Percentiles rank a stretch among this genome's conserved stretches.
phyloP scores from a whole-genome alignment of 805 yeast genomes.

The Ogataea nitratoaversa region DNA sequence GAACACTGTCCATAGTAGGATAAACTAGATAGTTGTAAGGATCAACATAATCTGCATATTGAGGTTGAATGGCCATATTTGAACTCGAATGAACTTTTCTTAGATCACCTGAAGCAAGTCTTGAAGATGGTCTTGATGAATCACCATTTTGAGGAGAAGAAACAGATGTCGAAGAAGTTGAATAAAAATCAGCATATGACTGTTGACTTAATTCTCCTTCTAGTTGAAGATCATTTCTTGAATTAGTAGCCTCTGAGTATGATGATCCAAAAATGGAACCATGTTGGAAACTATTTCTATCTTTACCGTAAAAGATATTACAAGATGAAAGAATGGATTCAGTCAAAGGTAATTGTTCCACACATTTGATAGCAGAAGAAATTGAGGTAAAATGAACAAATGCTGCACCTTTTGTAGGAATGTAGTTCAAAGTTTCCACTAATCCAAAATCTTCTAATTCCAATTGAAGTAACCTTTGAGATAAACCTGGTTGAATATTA shows the following conservation, averaged over 20 bases:
- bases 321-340: constrained; percentile 21
- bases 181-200: constrained; percentile 16
- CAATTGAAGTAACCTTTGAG: constrained; percentile 19
- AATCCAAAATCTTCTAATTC: constrained; percentile 39
- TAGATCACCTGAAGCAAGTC: constrained; percentile 1
- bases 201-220: constrained; percentile 4
- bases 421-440: constrained; percentile 33
- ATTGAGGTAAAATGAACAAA: constrained; percentile 42
- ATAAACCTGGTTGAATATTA: constrained; percentile 21
- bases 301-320: constrained; percentile 29
- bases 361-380: constrained; percentile 42
- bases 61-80: not conserved
- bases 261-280: not conserved
- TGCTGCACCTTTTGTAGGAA: constrained; percentile 20
- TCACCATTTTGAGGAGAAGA: constrained; percentile 21
- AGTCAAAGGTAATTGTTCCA: constrained; percentile 32
- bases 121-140: constrained; percentile 7
- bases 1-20: not conserved
- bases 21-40: constrained; percentile 10
- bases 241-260: constrained; percentile 1
- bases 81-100: not conserved
- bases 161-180: constrained; percentile 24
- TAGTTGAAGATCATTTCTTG: constrained; percentile 8
- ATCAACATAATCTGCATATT: constrained; percentile 2
- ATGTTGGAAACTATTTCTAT: constrained; percentile 12